phyloP scores from a whole-genome alignment of 345 rosid species.

The Murraya paniculata region DNA sequence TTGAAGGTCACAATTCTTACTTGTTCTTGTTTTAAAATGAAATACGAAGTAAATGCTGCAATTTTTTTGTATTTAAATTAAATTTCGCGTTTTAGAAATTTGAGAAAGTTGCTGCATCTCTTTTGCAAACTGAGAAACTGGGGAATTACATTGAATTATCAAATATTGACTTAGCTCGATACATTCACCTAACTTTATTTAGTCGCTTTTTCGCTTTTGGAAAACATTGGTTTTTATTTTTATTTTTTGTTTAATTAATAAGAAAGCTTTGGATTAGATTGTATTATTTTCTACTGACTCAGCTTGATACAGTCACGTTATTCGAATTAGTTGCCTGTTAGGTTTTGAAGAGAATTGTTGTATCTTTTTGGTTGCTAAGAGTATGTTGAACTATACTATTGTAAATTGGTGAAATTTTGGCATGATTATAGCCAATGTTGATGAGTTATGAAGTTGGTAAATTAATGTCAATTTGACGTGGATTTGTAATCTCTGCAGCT shows the following conservation, averaged over 20 bases:
- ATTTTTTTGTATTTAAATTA: background rate
- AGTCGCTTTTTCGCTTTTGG: background rate
- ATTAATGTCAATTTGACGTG: background rate
- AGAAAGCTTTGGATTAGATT: too few relatives aligned
- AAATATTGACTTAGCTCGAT: background rate
- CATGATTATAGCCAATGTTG: background rate
- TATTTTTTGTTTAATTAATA: too few relatives aligned
- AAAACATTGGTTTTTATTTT: too few relatives aligned
- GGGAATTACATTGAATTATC: background rate
- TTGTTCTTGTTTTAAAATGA: background rate
- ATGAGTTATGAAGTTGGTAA: background rate
- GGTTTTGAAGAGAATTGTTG: background rate
- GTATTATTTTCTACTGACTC: background rate
- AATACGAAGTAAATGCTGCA: background rate
- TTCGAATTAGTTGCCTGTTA: background rate
- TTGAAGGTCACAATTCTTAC: conserved; percentile 52
- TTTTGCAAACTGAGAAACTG: background rate
- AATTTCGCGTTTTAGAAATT: background rate
- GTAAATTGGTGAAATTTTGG: background rate
- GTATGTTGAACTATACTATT: background rate
- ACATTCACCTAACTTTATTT: background rate
- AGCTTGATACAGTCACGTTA: background rate
- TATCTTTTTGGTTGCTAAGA: background rate
- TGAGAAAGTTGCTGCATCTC: background rate
- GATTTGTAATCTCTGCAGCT: conserved; percentile 49